Base-by-base conservation (phyloP, 176 grass and related monocot species). In the Aegilops bicornis region DNA sequence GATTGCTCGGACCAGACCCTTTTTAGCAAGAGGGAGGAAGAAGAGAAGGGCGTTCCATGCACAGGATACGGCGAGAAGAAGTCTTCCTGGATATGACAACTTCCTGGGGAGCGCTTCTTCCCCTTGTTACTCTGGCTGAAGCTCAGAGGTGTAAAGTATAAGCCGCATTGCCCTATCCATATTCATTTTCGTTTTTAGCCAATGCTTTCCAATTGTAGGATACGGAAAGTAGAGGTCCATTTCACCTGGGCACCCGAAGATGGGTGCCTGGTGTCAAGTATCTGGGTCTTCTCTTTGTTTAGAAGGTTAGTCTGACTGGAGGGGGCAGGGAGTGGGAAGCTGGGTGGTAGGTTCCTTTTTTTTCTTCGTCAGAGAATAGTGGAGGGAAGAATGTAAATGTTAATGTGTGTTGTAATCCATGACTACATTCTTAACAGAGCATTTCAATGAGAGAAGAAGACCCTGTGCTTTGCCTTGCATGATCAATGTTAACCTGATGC, bases 1-100 rank as follows among this genome's bases (percentile, higher is more conserved):
- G 97, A 99, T 88, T 99, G 97, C 90, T 91, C 94, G 1, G 97
- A 99, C 74, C 97, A 94, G 90, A 99, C 97, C 64, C 92, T 99
- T 60, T 99, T 99, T 88, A 99, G 97, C 88, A 99, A 95, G 73
- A 92, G 91, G 86, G 91, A 91, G 69, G 91, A 94, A 88, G 93
- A 93, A 43, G 94, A 90, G 48, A 93, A 90, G 86, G 94, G 93
- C 36, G 90, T 88, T n/a, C 90, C 95, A 22, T 99, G 97, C 87
- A 99, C 97, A 37, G 97, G 97, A 79, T 99, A 94, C 36, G 97
- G 94, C 11, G 97, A 97, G 62, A 93, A 85, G 85, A 96, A 86
- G 65, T 93, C 92, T 24, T 94, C 93, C 92, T 99, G 97, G 97
- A 68, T 99, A 73, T 89, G 87, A 32, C 87, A 22, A 59, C 56